phyloP scores from a whole-genome alignment of 2,329 filamentous ascomycete species.

The Diaporthe australafricana region DNA sequence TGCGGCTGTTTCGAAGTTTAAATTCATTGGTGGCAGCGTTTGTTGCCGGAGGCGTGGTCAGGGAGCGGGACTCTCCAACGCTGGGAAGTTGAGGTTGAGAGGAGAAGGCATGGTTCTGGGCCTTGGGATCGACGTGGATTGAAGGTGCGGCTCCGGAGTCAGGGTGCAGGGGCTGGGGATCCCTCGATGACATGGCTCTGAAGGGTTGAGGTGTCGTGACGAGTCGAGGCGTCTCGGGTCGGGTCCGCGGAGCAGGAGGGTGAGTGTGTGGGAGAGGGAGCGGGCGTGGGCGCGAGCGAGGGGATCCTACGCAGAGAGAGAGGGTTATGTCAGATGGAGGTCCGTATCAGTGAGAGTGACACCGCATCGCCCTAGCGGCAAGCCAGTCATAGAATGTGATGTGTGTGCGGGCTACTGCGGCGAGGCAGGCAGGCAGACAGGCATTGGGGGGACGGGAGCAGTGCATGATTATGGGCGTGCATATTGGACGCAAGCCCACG shows the following conservation, averaged over 20 bases:
- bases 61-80: conserved; percentile 34
- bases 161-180: conserved; percentile 34
- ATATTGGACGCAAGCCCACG: conserved; percentile 11
- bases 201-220: background rate
- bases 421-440: conserved; percentile 1
- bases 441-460: background rate
- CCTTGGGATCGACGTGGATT: conserved; percentile 24
- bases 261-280: background rate
- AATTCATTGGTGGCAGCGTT: conserved; percentile 39
- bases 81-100: conserved; percentile 28
- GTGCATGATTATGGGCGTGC: conserved; percentile 24
- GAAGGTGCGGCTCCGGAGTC: conserved; percentile 33
- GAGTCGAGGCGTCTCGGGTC: background rate
- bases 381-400: conserved; percentile 5
- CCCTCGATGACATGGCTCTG: conserved; percentile 33
- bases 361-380: conserved; percentile 25
- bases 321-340: conserved; percentile 17
- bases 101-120: conserved; percentile 30
- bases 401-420: conserved; percentile 6
- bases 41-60: conserved; percentile 41
- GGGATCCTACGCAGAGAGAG: background rate
- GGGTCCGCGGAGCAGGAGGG: conserved; percentile 17
- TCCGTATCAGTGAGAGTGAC: conserved; percentile 27
- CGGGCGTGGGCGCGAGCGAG: conserved; percentile 7
- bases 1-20: conserved; percentile 40